Percentiles rank a stretch among this genome's conserved stretches.
Conservation (phyloP, 1,284 basidiomycete genomes). For the Phylloboletellus chloephorus region DNA sequence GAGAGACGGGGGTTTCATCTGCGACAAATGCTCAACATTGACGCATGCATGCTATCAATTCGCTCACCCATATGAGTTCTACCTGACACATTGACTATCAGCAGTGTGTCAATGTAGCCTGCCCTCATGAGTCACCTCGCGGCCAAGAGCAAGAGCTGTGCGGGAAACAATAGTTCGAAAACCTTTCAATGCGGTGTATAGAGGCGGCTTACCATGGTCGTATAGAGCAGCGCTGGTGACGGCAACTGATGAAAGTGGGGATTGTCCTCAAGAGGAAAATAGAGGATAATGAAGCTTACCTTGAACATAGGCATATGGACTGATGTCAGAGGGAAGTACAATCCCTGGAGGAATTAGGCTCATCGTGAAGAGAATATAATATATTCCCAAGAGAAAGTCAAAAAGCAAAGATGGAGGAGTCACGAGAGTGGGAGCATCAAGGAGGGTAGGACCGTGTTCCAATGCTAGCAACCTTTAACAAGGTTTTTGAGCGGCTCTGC, state of each 20-base stretch:
- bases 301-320: conserved; percentile 21
- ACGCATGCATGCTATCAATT: not conserved
- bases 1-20: conserved; percentile 27
- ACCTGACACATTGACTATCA: conserved; percentile 17
- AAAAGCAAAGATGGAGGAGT: conserved; percentile 1
- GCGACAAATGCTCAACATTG: not conserved
- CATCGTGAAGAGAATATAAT: conserved; percentile 17
- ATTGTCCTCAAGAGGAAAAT: conserved; percentile 1
- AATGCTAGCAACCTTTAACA: conserved; percentile 14
- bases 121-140: conserved; percentile 21
- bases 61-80: conserved; percentile 31
- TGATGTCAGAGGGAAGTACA: conserved; percentile 3
- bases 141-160: conserved; percentile 23
- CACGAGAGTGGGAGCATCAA: not conserved
- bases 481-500: conserved; percentile 4
- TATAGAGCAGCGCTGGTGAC: conserved; percentile 26
- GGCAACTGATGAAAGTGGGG: conserved; percentile 23
- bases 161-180: conserved; percentile 1
- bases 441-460: not conserved
- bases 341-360: conserved; percentile 16
- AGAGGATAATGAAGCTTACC: conserved; percentile 9
- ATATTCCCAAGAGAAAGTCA: conserved; percentile 3
- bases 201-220: conserved; percentile 23
- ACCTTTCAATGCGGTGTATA: not conserved
- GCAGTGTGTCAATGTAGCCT: not conserved